Conservation (phyloP, 257 asterid species). For the Solanum appendiculatum region DNA sequence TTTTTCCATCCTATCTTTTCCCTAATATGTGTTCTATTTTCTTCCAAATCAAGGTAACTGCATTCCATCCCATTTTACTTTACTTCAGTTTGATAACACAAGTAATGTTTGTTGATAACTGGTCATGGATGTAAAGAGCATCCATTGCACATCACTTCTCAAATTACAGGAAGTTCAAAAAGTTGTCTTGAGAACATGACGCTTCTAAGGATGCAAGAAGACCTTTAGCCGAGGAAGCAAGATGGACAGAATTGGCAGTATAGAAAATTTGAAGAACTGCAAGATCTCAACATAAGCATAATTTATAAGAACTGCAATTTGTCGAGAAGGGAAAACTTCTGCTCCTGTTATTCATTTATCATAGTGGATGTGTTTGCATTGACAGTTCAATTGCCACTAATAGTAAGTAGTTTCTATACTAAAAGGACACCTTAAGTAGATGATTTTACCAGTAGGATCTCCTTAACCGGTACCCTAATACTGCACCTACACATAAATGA, state of each 20-base stretch:
- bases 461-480: not conserved
- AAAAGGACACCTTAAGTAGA: not conserved
- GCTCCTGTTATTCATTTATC: not conserved
- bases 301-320: not conserved
- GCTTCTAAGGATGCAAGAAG: not conserved
- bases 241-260: not conserved
- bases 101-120: not conserved
- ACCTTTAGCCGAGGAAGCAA: not conserved
- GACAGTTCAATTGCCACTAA: not conserved
- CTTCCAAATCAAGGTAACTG: not conserved
- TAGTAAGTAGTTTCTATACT: not conserved
- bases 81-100: not conserved
- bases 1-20: not conserved
- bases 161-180: not conserved
- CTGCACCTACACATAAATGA: not conserved
- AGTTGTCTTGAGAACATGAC: not conserved
- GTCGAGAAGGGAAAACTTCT: not conserved
- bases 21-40: not conserved
- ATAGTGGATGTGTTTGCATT: not conserved
- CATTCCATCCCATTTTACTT: not conserved
- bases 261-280: not conserved
- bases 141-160: not conserved
- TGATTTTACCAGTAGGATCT: not conserved
- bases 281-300: not conserved
- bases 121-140: not conserved